A percentile compares a stretch with the other conserved stretches of the same genome.
Evolutionary conservation across 331 rosid genomes (phyloP).

Genomic region (Cydonia oblonga): DNA sequence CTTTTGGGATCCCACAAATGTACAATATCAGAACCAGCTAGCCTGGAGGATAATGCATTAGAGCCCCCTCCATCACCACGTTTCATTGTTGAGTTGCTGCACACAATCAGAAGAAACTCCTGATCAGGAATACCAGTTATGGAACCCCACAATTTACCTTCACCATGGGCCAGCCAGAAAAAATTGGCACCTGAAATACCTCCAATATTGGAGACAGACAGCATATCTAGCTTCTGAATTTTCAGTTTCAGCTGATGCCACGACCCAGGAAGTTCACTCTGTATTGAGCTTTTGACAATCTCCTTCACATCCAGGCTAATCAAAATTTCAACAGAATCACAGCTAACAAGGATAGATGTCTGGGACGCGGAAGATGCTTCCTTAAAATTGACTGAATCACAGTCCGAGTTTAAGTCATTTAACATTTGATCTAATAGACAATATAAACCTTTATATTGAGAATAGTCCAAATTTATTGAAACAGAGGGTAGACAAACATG

Average conservation of each 20-base stretch:
- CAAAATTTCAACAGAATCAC: slow-evolving; percentile 46
- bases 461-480: slow-evolving; percentile 31
- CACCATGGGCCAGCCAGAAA: slow-evolving; percentile 76
- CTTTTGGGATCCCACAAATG: slow-evolving; percentile 62
- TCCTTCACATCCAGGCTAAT: slow-evolving; percentile 48
- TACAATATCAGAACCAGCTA: slow-evolving; percentile 75
- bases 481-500: slow-evolving; percentile 40
- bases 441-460: slow-evolving; percentile 42
- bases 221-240: slow-evolving; percentile 53
- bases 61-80: slow-evolving; percentile 97
- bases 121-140: slow-evolving; percentile 47
- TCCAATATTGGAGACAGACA: slow-evolving; percentile 68
- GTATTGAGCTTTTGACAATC: slow-evolving; percentile 43
- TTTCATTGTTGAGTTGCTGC: slow-evolving; percentile 59
- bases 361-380: slow-evolving; percentile 39
- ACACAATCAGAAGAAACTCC: slow-evolving; percentile 69
- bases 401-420: slow-evolving; percentile 31
- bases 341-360: slow-evolving; percentile 51
- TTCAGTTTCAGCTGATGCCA: slow-evolving; percentile 64
- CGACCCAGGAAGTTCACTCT: slow-evolving; percentile 86
- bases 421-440: slow-evolving; percentile 47
- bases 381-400: slow-evolving; percentile 28
- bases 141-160: slow-evolving; percentile 76
- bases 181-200: slow-evolving; percentile 55
- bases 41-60: slow-evolving; percentile 67